Evolutionary conservation across 169 alveolate species (phyloP), one percentile per base, ranked within the genome.

Genomic region (Cryptosporidium xiaoi): DNA sequence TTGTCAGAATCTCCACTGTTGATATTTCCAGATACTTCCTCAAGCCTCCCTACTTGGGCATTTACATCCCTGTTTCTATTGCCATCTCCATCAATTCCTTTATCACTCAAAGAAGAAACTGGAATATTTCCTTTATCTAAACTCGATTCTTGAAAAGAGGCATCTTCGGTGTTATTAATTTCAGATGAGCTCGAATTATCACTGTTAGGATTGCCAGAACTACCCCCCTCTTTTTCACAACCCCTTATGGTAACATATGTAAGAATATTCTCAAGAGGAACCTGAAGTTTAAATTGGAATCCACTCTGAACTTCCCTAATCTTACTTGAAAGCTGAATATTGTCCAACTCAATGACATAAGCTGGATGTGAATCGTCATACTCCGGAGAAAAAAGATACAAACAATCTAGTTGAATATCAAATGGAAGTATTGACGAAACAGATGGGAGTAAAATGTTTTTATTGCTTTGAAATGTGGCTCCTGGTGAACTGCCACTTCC

Each of bases 271-370:
- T 56, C 64, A 7, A 77, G 27, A 20, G 87, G 87, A 62, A 77
- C 87, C 64, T 77, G 87, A 5, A 77, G 51, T 27, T 71, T 58
- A 50, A 77, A 77, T 36, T 77, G 87, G 34, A 77, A 77, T 7
- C 87, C 87, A 10, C 77, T 44, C 8, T 77, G 87, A 18, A 77
- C 71, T 24, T 77, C 87, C 20, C 87, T 33, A 44, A 77, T 77
- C 27, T 77, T 77, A 16, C 87, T 77, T 13, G 87, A 77, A 6
- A 77, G 48, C 65, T 77, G 87, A 12, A 77, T 77, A 33, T 77
- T 77, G 34, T 77, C 87, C 53, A 77, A 27, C 40, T 77, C 87
- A 44, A 77, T 60, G 27, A 60, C 87, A 60, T 60, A 77, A 27
- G 44, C 24, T 4, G 87, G 87, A 60, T 64, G 71, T 13, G 69